Evolutionary conservation across 331 rosid genomes (phyloP).

Genomic region (Erythrophleum ivorense): DNA sequence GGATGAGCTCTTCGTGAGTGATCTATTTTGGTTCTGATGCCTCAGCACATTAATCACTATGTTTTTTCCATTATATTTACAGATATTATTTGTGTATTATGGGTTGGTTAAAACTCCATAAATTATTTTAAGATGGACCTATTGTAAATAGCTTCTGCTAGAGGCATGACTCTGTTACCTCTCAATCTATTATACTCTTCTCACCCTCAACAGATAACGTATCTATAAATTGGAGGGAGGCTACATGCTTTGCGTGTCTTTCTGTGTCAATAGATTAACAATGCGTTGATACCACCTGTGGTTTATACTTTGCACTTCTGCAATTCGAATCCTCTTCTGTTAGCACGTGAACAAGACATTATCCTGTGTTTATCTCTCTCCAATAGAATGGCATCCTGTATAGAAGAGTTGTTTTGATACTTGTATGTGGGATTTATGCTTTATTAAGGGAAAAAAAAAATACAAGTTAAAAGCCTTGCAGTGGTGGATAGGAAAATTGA

Average conservation of each 20-base stretch:
- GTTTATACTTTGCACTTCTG: neutral
- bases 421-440: neutral
- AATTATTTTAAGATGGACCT: neutral
- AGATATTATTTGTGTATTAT: neutral
- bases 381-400: neutral
- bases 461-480: neutral
- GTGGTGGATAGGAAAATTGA: slow-evolving; percentile 13
- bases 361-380: neutral
- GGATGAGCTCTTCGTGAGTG: slow-evolving; percentile 7
- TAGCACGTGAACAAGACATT: neutral
- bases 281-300: neutral
- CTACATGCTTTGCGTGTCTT: neutral
- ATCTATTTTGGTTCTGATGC: neutral
- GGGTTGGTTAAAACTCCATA: neutral
- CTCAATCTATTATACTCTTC: neutral
- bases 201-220: neutral
- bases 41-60: neutral
- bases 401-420: neutral
- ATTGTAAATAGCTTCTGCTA: neutral
- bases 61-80: neutral
- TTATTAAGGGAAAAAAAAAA: neutral
- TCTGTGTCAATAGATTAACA: neutral
- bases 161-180: neutral
- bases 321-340: neutral
- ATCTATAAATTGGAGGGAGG: neutral